Percentiles rank a stretch among this genome's conserved stretches.
phyloP scores from a whole-genome alignment of 2,329 filamentous ascomycete genomes.

The Cladophialophora exuberans region DNA sequence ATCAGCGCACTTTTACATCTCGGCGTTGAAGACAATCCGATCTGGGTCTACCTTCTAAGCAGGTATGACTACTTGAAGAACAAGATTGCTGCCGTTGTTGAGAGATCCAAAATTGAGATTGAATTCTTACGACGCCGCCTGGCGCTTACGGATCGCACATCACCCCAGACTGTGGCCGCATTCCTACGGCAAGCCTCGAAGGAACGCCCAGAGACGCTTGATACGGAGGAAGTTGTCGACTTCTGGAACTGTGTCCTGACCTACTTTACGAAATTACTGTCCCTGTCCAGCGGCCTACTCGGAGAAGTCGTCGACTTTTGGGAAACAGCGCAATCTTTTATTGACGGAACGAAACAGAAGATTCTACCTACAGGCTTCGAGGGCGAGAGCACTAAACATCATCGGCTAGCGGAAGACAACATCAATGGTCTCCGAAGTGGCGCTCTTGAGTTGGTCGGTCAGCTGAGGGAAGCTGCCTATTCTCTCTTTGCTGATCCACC shows the following conservation, averaged over 20 bases:
- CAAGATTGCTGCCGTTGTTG: conserved; percentile 77
- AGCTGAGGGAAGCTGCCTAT: conserved; percentile 77
- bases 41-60: conserved; percentile 93
- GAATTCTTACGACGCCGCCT: conserved; percentile 85
- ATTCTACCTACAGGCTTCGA: conserved; percentile 79
- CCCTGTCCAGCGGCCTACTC: conserved; percentile 73
- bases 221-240: conserved; percentile 79
- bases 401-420: conserved; percentile 74
- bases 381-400: conserved; percentile 78
- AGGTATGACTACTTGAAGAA: conserved; percentile 86
- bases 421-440: conserved; percentile 74
- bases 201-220: conserved; percentile 70
- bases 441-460: conserved; percentile 77
- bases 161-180: conserved; percentile 68
- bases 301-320: conserved; percentile 93
- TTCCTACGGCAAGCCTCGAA: conserved; percentile 76
- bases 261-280: conserved; percentile 75
- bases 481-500: conserved; percentile 86
- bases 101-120: conserved; percentile 88
- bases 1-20: conserved; percentile 89
- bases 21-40: conserved; percentile 92
- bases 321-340: conserved; percentile 88
- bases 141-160: conserved; percentile 72
- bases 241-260: conserved; percentile 87
- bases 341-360: conserved; percentile 81